A percentile compares a stretch with the other conserved stretches of the same genome.
phyloP scores from a whole-genome alignment of 116 monocot species.

The Dioscorea cayenensis region DNA sequence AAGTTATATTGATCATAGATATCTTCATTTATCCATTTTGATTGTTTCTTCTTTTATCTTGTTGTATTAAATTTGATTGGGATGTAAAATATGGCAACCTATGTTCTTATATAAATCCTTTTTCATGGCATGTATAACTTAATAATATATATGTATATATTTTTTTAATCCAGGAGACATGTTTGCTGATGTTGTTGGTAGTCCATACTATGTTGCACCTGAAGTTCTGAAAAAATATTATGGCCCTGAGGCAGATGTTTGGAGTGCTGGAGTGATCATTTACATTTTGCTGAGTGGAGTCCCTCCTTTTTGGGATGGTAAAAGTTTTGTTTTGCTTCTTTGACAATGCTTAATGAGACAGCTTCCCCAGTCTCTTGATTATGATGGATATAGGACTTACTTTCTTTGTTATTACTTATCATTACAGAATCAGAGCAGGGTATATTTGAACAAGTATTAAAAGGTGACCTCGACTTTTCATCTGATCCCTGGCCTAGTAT shows the following conservation, averaged over 20 bases:
- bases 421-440: slow-evolving; percentile 4
- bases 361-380: neutral
- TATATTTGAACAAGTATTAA: neutral
- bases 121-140: neutral
- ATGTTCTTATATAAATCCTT: no score
- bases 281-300: slow-evolving; percentile 11
- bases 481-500: slow-evolving; percentile 2
- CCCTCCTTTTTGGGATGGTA: slow-evolving; percentile 12
- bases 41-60: no score
- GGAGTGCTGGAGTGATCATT: slow-evolving; percentile 29
- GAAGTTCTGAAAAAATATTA: slow-evolving; percentile 54
- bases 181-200: slow-evolving; percentile 56
- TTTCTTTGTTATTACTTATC: neutral
- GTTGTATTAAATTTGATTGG: no score
- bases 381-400: neutral
- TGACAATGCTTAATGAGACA: neutral
- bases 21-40: no score
- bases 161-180: slow-evolving; percentile 21
- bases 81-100: no score
- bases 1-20: no score
- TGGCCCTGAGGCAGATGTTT: slow-evolving; percentile 34
- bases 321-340: neutral
- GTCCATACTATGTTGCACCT: slow-evolving; percentile 94
- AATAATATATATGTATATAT: neutral
- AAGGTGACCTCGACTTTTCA: slow-evolving; percentile 4